A percentile compares a stretch with the other conserved stretches of the same genome.
Evolutionary conservation across 2,329 filamentous ascomycete species (phyloP).

Genomic region (Calonectria leucothoes): DNA sequence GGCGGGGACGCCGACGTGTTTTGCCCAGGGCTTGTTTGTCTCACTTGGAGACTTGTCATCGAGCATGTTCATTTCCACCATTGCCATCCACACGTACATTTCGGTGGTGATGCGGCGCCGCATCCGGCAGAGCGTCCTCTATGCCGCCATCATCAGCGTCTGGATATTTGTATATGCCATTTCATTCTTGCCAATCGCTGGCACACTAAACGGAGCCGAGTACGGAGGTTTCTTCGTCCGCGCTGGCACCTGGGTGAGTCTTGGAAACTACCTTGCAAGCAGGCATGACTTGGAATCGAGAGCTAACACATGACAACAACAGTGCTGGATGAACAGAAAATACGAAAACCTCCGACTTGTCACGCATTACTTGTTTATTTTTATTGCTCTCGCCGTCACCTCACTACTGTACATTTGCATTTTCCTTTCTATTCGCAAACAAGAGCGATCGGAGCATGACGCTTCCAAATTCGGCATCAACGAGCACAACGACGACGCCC

Average conservation of each 20-base stretch:
- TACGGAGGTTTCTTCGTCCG: conserved; percentile 68
- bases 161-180: conserved; percentile 72
- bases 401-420: conserved; percentile 54
- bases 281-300: neutral
- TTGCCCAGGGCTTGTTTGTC: conserved; percentile 75
- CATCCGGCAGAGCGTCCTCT: conserved; percentile 62
- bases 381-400: conserved; percentile 52
- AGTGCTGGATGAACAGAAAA: conserved; percentile 73
- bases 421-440: conserved; percentile 51
- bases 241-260: conserved; percentile 70
- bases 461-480: neutral
- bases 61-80: conserved; percentile 74
- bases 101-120: conserved; percentile 68
- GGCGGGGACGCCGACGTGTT: conserved; percentile 66
- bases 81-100: conserved; percentile 75
- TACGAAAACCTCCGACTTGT: conserved; percentile 67
- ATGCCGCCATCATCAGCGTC: conserved; percentile 56
- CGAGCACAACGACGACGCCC: conserved; percentile 20
- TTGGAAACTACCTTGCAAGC: neutral
- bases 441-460: conserved; percentile 26
- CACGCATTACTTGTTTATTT: conserved; percentile 76
- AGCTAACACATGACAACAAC: conserved; percentile 17
- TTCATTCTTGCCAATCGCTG: conserved; percentile 61
- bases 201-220: conserved; percentile 54
- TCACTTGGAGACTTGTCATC: conserved; percentile 74